Percentiles rank a stretch among this genome's conserved stretches.
phyloP scores from a whole-genome alignment of 2,329 filamentous ascomycete species.

The Botrytis fabae region DNA sequence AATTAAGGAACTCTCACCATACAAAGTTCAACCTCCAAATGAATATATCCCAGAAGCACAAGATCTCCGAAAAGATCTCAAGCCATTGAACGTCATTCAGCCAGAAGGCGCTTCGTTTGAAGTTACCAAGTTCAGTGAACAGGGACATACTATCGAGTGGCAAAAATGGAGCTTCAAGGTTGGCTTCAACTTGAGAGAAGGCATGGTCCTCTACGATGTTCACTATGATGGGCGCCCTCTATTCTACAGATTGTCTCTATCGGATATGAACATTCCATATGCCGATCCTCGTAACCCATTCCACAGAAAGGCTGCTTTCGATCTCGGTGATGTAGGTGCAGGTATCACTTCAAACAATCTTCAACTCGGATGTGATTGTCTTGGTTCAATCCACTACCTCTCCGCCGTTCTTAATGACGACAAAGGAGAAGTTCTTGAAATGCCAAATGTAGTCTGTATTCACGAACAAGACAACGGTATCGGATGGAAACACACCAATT shows the following conservation, averaged over 20 bases:
- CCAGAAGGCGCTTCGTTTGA: conserved; percentile 65
- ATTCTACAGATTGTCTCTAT: conserved; percentile 66
- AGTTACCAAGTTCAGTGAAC: conserved; percentile 50
- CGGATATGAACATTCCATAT: conserved; percentile 62
- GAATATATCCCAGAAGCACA: conserved; percentile 68
- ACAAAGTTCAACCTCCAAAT: conserved; percentile 55
- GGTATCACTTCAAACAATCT: conserved; percentile 70
- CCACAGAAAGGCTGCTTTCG: conserved; percentile 70
- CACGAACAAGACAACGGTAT: conserved; percentile 69
- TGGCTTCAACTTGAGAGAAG: conserved; percentile 63
- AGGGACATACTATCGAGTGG: conserved; percentile 60
- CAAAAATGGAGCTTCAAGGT: conserved; percentile 66
- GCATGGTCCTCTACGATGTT: conserved; percentile 67
- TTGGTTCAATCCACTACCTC: conserved; percentile 69
- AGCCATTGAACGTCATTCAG: conserved; percentile 64
- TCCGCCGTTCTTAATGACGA: conserved; percentile 58
- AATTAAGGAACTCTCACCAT: conserved; percentile 55
- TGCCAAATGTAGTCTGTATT: conserved; percentile 69
- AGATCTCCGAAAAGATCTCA: conserved; percentile 58
- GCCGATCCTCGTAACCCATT: conserved; percentile 66
- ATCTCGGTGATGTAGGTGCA: conserved; percentile 66
- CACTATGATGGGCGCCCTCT: conserved; percentile 62
- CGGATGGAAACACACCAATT: conserved; percentile 70
- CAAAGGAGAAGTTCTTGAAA: conserved; percentile 56
- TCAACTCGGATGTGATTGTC: conserved; percentile 68